phyloP scores from a whole-genome alignment of 495 filamentous ascomycete genomes.

The Lophiotrema nucula region DNA sequence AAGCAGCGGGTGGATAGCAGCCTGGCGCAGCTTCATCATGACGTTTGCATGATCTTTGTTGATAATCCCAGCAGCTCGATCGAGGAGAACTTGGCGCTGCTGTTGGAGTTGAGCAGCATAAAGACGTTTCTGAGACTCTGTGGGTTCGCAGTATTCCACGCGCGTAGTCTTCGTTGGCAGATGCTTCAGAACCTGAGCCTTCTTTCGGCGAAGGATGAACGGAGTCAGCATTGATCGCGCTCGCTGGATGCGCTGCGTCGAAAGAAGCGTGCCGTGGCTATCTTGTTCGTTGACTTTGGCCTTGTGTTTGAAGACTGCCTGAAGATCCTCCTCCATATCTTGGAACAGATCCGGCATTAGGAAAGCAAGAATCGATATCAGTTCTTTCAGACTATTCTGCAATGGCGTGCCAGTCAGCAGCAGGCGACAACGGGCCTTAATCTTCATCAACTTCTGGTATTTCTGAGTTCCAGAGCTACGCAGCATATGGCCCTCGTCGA shows the following conservation, averaged over 20 bases:
- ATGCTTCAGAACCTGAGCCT: constrained; percentile 87
- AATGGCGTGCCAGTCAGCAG: constrained; percentile 91
- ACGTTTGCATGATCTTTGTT: constrained; percentile 63
- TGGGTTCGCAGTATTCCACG: constrained; percentile 78
- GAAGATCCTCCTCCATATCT: constrained; percentile 68
- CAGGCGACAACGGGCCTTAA: constrained; percentile 73
- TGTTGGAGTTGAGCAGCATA: constrained; percentile 63
- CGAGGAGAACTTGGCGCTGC: constrained; percentile 55
- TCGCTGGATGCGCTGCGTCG: constrained; percentile 76
- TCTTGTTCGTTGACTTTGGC: constrained; percentile 71
- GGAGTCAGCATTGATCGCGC: constrained; percentile 92
- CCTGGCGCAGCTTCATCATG: constrained; percentile 88
- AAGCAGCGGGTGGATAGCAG: constrained; percentile 87
- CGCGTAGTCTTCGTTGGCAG: constrained; percentile 77
- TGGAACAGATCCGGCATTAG: constrained; percentile 83
- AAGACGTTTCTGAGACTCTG: constrained; percentile 62
- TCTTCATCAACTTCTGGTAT: constrained; percentile 76
- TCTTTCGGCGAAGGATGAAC: constrained; percentile 89
- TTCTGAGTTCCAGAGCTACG: constrained; percentile 80
- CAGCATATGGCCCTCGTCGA: constrained; percentile 88
- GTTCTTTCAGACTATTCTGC: constrained; percentile 93
- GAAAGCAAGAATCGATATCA: constrained; percentile 83
- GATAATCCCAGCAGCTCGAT: constrained; percentile 57
- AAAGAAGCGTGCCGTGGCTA: constrained; percentile 68
- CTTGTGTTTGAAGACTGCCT: constrained; percentile 85